Evolutionary conservation across 305 asterid genomes (phyloP).

Genomic region (Ruellia speciosa): DNA sequence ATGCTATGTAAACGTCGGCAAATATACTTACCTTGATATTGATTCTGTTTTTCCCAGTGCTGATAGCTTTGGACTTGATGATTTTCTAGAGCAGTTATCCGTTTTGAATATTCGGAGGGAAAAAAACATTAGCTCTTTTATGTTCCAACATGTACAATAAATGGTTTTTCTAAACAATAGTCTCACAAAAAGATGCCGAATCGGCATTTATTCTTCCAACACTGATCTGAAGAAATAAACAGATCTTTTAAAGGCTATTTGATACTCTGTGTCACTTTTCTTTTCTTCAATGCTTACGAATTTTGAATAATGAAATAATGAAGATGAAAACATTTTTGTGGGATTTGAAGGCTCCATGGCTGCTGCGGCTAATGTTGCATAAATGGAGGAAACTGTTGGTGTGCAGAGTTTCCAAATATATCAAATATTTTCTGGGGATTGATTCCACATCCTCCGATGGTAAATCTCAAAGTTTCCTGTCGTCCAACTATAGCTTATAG

Average conservation of each 20-base stretch:
- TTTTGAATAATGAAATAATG: constrained; percentile 1
- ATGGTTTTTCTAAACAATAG: not conserved
- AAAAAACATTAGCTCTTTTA: not conserved
- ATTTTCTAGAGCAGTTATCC: not conserved
- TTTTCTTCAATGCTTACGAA: constrained; percentile 13
- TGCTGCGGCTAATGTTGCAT: constrained; percentile 36
- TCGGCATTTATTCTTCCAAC: not conserved
- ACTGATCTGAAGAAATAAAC: not conserved
- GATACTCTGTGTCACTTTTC: not conserved
- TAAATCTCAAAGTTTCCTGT: constrained; percentile 42
- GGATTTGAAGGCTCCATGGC: constrained; percentile 43
- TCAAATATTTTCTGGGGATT: constrained; percentile 53
- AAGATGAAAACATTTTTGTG: constrained; percentile 13
- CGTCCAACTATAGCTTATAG: constrained; percentile 60
- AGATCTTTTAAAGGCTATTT: not conserved
- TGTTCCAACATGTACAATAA: not conserved
- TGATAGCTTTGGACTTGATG: not conserved
- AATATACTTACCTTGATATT: no score
- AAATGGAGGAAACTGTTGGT: constrained; percentile 44
- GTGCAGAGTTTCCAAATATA: constrained; percentile 27
- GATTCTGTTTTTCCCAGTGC: constrained; percentile 20
- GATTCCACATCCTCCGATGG: constrained; percentile 49
- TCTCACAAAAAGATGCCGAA: not conserved
- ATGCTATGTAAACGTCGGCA: no score
- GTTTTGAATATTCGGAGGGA: not conserved